Base-by-base conservation (phyloP, 805 yeast genomes). In the Yamadazyma akitaensis region DNA sequence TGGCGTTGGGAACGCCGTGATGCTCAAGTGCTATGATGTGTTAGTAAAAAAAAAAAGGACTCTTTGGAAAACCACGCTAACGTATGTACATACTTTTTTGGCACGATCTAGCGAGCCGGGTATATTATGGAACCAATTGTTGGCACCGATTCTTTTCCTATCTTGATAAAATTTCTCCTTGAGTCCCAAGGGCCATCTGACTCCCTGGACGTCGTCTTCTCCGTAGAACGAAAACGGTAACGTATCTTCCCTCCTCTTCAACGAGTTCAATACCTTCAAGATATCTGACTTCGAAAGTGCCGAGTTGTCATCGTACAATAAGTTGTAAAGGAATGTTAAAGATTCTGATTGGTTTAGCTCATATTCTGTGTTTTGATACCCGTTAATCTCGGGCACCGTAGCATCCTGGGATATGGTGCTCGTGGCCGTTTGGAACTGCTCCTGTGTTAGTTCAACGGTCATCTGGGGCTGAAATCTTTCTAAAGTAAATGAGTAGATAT, bases 311-410 rank as follows among this genome's bases (percentile, higher is more conserved):
- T 70, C 75, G 49, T 67, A 68, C 17, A 71, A 56, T 18, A 71
- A 54, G 53, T 70, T 68, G 57, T 67, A 68, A 24, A 70, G 56
- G 47, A 71, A 69, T 1, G 71, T 64, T 32, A 70, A 55, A n/a
- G 73, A 67, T 42, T 71, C 75, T 1, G 73, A 68, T 50, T 63
- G 72, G 54, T 58, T 64, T 36, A 69, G 57, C 48, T 71, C 76
- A 49, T 67, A 69, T 36, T 68, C 72, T 2, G 55, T 49, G 37
- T 52, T 52, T 26, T 46, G 44, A 21, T 47, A 44, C 3, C 41
- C 16, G 18, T 16, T 16, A 7, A 37, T 10, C 9, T 37, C 39
- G 5, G 39, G 28, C 4, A 19, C 16, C 14, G 17, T 6, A 9
- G 9, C 25, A 14, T 26, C 33, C 41, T 38, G 41, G 13, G 19